phyloP scores from a whole-genome alignment of 2,329 filamentous ascomycete genomes.

The Fusarium oligoseptatum region DNA sequence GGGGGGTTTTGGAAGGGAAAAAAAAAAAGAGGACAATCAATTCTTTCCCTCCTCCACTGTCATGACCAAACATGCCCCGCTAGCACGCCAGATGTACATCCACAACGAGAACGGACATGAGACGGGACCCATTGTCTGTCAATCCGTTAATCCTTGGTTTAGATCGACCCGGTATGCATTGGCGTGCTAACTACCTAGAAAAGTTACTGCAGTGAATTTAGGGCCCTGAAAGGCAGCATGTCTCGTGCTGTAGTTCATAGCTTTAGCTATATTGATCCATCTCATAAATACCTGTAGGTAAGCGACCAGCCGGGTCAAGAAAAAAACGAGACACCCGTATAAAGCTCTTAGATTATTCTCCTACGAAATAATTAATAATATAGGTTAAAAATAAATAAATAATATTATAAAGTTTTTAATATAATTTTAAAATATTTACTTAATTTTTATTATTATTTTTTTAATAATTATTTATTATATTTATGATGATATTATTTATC shows the following conservation, averaged over 20 bases:
- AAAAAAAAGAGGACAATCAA: not conserved
- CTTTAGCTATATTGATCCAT: not conserved
- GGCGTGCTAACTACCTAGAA: not conserved
- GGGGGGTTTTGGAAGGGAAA: conserved; percentile 10
- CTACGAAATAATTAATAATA: no score
- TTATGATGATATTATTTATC: no score
- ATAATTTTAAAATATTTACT: no score
- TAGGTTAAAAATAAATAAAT: no score
- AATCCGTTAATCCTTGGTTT: not conserved
- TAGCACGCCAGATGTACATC: conserved; percentile 1
- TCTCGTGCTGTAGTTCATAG: not conserved
- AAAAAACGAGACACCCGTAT: no score
- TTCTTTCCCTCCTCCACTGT: conserved; percentile 16
- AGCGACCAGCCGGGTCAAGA: not conserved
- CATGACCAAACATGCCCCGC: conserved; percentile 20
- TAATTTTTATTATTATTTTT: no score
- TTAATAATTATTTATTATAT: no score
- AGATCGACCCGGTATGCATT: not conserved
- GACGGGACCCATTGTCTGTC: not conserved
- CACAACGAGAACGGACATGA: not conserved
- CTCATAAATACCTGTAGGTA: not conserved
- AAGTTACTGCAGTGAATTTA: not conserved
- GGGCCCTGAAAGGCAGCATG: not conserved
- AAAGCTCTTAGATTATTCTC: no score
- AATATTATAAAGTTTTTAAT: no score